phyloP scores from a whole-genome alignment of 2,329 filamentous ascomycete genomes.

The Cladophialophora chaetospira region DNA sequence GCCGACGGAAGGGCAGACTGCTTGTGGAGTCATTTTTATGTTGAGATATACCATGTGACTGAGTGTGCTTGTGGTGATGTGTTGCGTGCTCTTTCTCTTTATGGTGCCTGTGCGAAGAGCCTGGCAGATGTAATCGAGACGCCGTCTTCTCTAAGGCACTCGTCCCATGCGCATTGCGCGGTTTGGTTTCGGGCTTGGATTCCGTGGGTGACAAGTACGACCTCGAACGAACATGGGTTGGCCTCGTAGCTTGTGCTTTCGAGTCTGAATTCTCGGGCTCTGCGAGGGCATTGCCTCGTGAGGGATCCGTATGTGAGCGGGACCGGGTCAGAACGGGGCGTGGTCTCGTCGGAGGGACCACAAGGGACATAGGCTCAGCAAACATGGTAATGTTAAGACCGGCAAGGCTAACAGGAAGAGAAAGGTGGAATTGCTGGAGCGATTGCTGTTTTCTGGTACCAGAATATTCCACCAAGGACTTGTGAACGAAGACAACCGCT shows the following conservation, averaged over 20 bases:
- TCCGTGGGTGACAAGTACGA: conserved; percentile 24
- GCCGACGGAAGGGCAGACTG: conserved; percentile 13
- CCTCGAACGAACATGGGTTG: conserved; percentile 17
- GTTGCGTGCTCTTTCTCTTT: conserved; percentile 7
- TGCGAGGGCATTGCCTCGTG: neutral
- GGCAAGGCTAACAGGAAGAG: too few relatives aligned
- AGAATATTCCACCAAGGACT: too few relatives aligned
- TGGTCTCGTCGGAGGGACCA: neutral
- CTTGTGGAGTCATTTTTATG: conserved; percentile 6
- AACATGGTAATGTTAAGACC: neutral
- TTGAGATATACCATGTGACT: conserved; percentile 12
- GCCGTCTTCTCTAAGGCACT: conserved; percentile 22
- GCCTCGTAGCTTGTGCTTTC: conserved; percentile 5
- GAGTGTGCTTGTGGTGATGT: conserved; percentile 13
- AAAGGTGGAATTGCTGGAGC: too few relatives aligned
- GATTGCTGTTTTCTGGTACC: too few relatives aligned
- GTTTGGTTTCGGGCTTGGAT: conserved; percentile 18
- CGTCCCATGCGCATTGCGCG: conserved; percentile 7
- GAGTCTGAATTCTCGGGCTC: conserved; percentile 4
- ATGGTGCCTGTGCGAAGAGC: conserved; percentile 22
- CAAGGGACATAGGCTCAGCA: conserved; percentile 1
- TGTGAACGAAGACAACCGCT: too few relatives aligned
- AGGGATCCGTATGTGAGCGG: conserved; percentile 17
- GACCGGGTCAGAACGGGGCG: conserved; percentile 17
- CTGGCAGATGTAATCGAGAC: conserved; percentile 24